Evolutionary conservation across 2,329 filamentous ascomycete genomes (phyloP), one percentile per base, ranked within the genome.

Genomic region (Trichoderma pleuroti): DNA sequence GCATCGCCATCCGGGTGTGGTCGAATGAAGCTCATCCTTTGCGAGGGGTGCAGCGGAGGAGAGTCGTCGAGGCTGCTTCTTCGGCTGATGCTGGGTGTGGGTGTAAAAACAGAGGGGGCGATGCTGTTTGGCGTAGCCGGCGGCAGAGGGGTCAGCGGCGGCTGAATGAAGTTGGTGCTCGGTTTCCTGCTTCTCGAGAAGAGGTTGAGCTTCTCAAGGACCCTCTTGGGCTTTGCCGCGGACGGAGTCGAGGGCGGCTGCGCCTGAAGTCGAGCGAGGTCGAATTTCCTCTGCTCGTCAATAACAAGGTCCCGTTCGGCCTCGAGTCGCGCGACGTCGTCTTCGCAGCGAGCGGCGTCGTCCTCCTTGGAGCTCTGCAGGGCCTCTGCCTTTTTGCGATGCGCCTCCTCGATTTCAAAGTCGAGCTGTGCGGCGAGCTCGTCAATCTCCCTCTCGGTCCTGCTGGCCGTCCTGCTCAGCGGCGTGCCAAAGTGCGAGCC

Each of bases 1-100:
- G 92, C 92, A 82, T 97, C 93, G 56, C 86, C 90, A 65, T 84
- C 83, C 49, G 84, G 83, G 7, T 84, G 83, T n/a, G 78, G 77
- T 71, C 83, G 81, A 70, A 86, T 85, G 62, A 80, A 80, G 66
- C 75, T 77, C 80, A 81, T 81, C 64, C 74, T 79, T 70, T 75
- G 74, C 26, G 74, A 52, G 21, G 52, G 26, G 24, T 61, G 73
- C 28, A 76, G 75, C 21, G 73, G 72, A n/a, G 74, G 72, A 39
- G 76, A 77, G 12, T 80, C 78, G 59, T 81, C 80, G 54, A 79
- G 71, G 72, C 78, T 83, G 65, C 76, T 79, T 10, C 75, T 73
- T 21, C 76, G 77, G 39, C 65, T 59, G 1, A 59, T 60, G 28
- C 66, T 68, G 7, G 66, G 66, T 64, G 81, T 76, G 39, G 80